Evolutionary conservation across 495 filamentous ascomycete genomes (phyloP), one percentile per base, ranked within the genome.

Genomic region (Monascus purpureus): DNA sequence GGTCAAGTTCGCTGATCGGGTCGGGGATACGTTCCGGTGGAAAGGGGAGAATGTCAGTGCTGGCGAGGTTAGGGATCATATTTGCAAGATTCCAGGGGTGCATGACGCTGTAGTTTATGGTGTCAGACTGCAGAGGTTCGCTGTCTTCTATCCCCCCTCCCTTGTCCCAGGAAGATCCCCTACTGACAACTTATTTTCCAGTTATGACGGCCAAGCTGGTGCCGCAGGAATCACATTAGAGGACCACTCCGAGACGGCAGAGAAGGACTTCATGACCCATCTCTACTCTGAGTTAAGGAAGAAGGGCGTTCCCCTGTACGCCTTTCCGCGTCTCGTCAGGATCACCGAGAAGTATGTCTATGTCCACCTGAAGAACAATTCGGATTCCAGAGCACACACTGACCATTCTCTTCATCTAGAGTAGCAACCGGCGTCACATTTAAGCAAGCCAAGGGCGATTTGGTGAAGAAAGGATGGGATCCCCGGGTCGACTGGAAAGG

Each of bases 11-110:
- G 68, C 73, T 34, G 88, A 96, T 50, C 82, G 86, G 1, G 81
- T 94, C 31, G 88, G 88, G 29, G 88, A 96, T 47, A 95, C 88
- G 0, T 95, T 86, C 59, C 74, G 88, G 17, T 95, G 88, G 87
- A 93, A 93, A 57, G 73, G 72, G 13, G 88, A 96, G 58, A 96
- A 95, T 39, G 83, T 93, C 1, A 80, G 75, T 6, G 90, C 87
- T 0, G 75, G 77, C 13, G 75, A 84, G 36, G 71, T 74, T 13
- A 43, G 63, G 17, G 63, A 65, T 39, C 59, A 64, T 39, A 59
- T 70, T 28, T 63, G 62, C 19, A 44, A 47, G 16, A 57, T 68
- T 29, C 43, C 52, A 0, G 55, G 52, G 6, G 56, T 68, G 11
- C 50, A 56, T 24, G 66, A 70, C 48, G 65, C 65, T 3, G 53